phyloP scores from a whole-genome alignment of 441 rosid species.

The Sinapis alba region DNA sequence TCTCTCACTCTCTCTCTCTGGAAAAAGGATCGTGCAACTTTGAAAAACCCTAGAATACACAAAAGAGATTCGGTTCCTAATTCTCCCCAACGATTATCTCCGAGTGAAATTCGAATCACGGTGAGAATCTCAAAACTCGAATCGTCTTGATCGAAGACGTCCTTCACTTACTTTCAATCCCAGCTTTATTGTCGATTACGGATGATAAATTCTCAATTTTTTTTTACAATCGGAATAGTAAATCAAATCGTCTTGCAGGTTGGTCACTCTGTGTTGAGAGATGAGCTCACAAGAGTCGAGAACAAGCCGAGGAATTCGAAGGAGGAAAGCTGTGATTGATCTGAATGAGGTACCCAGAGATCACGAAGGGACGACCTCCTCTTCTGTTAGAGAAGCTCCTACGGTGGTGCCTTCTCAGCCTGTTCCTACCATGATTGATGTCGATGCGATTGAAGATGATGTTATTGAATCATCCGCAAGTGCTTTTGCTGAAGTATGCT shows the following conservation, averaged over 20 bases:
- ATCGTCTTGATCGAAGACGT: constrained; percentile 22
- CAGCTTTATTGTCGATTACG: not conserved
- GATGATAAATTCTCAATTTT: not conserved
- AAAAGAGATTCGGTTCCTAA: not conserved
- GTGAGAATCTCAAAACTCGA: not conserved
- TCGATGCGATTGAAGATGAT: constrained; percentile 91
- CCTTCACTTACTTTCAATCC: not conserved
- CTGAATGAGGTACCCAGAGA: constrained; percentile 68
- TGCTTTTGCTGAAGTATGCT: constrained; percentile 82
- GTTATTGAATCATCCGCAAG: constrained; percentile 83
- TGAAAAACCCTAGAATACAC: constrained; percentile 33
- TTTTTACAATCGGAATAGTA: not conserved
- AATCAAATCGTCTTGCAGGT: not conserved
- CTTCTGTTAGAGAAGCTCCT: constrained; percentile 36
- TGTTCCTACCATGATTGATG: constrained; percentile 61
- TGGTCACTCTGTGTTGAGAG: constrained; percentile 14
- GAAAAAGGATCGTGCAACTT: constrained; percentile 1
- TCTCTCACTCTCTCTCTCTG: not conserved
- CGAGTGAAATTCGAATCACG: constrained; percentile 22
- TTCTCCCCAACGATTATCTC: constrained; percentile 18
- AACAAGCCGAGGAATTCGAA: constrained; percentile 52
- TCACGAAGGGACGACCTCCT: constrained; percentile 69
- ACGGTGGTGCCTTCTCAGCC: constrained; percentile 22
- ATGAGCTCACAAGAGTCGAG: constrained; percentile 64
- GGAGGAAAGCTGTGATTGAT: constrained; percentile 68